These are phyloP conservation scores for Colletotrichum cordylinicola DNA, from an alignment of 2,329 filamentous ascomycete genomes.

Conservation along the genomic window DNA sequence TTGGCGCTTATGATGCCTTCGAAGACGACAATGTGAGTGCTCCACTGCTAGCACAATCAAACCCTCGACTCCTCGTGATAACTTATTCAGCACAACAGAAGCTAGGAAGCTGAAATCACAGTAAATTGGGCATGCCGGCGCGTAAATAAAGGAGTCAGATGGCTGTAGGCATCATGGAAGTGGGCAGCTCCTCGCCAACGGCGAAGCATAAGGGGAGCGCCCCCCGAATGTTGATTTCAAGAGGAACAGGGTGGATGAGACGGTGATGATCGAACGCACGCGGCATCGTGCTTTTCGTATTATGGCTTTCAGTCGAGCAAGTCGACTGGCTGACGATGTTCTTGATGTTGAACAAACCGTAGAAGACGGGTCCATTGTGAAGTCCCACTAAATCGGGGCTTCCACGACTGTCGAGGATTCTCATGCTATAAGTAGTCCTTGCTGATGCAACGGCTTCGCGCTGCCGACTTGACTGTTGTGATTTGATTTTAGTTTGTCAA, in stretches of 20 bases:
- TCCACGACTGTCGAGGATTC: background rate
- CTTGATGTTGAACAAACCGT: background rate
- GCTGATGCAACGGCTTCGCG: background rate
- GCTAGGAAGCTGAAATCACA: background rate
- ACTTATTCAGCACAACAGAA: background rate
- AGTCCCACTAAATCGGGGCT: conserved; percentile 5
- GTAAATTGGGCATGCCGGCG: background rate
- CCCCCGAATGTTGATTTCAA: background rate
- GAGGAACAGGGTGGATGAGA: background rate
- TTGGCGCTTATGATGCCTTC: background rate
- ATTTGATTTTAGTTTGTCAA: background rate
- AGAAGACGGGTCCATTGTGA: conserved; percentile 12
- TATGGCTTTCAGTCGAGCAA: background rate
- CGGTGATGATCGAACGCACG: background rate
- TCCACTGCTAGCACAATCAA: background rate
- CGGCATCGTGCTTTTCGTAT: background rate
- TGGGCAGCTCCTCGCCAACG: background rate
- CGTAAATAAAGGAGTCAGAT: background rate
- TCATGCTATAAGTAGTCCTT: background rate
- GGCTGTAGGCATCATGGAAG: background rate
- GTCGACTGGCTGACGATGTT: background rate
- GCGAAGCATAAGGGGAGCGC: background rate
- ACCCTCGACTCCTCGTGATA: background rate
- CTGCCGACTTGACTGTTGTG: background rate
- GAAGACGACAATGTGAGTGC: background rate